A percentile compares a stretch with the other conserved stretches of the same genome.
Evolutionary conservation across 257 asterid species (phyloP).

Genomic region (Solanum chmielewskii): DNA sequence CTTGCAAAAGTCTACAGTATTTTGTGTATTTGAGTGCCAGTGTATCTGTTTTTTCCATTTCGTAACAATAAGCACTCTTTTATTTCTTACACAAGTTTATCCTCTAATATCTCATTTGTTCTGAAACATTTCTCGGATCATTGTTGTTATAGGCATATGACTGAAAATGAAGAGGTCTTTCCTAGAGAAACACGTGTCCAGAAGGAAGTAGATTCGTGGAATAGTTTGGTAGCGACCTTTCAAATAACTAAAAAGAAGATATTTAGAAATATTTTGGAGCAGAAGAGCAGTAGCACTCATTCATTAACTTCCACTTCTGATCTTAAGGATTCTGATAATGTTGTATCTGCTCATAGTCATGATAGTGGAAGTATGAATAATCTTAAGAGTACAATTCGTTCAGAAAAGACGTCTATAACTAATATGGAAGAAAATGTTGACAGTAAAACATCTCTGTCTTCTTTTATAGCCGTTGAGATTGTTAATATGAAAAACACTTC

Average conservation of each 20-base stretch:
- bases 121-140: not conserved
- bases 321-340: not conserved
- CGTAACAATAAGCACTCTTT: not conserved
- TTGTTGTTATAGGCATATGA: slow-evolving; percentile 19
- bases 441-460: not conserved
- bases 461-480: not conserved
- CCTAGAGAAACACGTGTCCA: slow-evolving; percentile 9
- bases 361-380: not conserved
- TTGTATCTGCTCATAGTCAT: not conserved
- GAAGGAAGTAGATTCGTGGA: slow-evolving; percentile 17
- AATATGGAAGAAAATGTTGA: not conserved
- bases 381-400: not conserved
- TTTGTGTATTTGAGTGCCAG: not conserved
- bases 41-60: not conserved
- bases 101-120: not conserved
- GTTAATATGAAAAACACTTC: not conserved
- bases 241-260: slow-evolving; percentile 4
- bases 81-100: not conserved
- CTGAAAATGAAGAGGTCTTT: slow-evolving; percentile 6
- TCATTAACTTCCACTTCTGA: not conserved
- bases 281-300: not conserved
- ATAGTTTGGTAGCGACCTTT: slow-evolving; percentile 4
- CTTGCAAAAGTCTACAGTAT: not conserved
- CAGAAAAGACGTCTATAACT: not conserved
- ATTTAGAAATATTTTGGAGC: not conserved